Percentiles rank a stretch among this genome's conserved stretches.
Evolutionary conservation across 2,329 filamentous ascomycete genomes (phyloP).

Genomic region (Pseudofabraea citricarpa): DNA sequence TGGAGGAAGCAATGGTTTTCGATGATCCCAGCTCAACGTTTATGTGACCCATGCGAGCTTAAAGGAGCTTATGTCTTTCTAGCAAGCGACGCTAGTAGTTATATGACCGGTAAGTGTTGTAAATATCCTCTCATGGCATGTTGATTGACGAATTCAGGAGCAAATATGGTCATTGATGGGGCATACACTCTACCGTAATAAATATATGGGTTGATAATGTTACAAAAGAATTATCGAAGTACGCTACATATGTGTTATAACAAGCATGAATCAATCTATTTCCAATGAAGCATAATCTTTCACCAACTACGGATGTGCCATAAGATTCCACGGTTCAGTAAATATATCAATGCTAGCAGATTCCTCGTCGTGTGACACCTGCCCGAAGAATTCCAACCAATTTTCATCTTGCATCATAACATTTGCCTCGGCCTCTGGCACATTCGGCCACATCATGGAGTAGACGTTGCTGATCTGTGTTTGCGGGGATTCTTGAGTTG

Average conservation of each 20-base stretch:
- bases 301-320: no score
- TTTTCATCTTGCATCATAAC: slow-evolving; percentile 33
- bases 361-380: not conserved
- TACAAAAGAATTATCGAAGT: no score
- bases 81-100: slow-evolving; percentile 55
- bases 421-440: slow-evolving; percentile 31
- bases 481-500: slow-evolving; percentile 34
- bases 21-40: slow-evolving; percentile 11
- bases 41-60: slow-evolving; percentile 25
- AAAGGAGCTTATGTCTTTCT: slow-evolving; percentile 43
- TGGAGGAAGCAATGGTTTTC: slow-evolving; percentile 10
- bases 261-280: no score
- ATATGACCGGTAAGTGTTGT: slow-evolving; percentile 43
- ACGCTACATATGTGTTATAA: no score
- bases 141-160: slow-evolving; percentile 1
- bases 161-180: slow-evolving; percentile 23
- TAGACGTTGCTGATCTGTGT: slow-evolving; percentile 38
- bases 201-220: no score
- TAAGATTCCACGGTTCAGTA: no score
- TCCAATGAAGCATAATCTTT: no score
- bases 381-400: slow-evolving; percentile 30
- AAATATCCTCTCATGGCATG: not conserved
- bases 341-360: not conserved
- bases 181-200: slow-evolving; percentile 21
- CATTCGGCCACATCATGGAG: slow-evolving; percentile 42